A percentile compares a stretch with the other conserved stretches of the same genome.
These are phyloP conservation scores for Kluyveromyces nonfermentans DNA, from an alignment of 805 yeast genomes.

Conservation along the genomic window DNA sequence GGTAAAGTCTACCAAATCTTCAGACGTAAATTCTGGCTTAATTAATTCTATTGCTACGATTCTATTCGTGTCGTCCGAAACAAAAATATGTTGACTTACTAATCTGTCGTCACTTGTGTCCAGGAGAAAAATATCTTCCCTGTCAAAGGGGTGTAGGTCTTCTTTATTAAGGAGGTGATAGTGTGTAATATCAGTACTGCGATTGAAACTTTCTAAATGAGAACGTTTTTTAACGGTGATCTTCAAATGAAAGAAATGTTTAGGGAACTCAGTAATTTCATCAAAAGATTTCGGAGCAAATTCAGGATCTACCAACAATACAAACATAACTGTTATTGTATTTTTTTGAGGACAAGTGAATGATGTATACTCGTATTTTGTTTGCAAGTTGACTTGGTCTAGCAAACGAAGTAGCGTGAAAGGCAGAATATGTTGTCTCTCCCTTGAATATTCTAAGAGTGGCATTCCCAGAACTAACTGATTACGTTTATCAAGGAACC, in stretches of 20 bases:
- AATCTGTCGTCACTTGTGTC: conserved; percentile 27
- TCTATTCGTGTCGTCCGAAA: conserved; percentile 37
- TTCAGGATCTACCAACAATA: conserved; percentile 17
- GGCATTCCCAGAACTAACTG: conserved; percentile 19
- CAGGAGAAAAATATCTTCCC: conserved; percentile 16
- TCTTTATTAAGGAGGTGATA: conserved; percentile 24
- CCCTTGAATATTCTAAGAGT: conserved; percentile 25
- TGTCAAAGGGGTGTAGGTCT: conserved; percentile 27
- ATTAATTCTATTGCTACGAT: conserved; percentile 46
- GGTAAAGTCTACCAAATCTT: conserved; percentile 39
- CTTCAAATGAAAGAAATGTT: conserved; percentile 27
- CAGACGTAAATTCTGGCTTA: conserved; percentile 37
- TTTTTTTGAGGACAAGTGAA: conserved; percentile 21
- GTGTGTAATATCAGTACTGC: conserved; percentile 24
- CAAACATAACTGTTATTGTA: conserved; percentile 27
- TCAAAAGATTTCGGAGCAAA: conserved; percentile 6
- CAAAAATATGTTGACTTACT: conserved; percentile 39
- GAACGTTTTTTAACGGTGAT: conserved; percentile 27
- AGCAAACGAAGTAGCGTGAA: conserved; percentile 20
- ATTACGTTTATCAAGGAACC: conserved; percentile 18
- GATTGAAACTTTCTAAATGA: conserved; percentile 21
- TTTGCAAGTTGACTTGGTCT: conserved; percentile 25
- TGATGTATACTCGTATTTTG: conserved; percentile 22
- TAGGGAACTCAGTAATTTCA: conserved; percentile 12
- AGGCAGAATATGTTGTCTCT: conserved; percentile 13